Percentiles rank a stretch among this genome's conserved stretches.
Conservation (phyloP, 441 rosid genomes). For the Arabidopsis lyrata region DNA sequence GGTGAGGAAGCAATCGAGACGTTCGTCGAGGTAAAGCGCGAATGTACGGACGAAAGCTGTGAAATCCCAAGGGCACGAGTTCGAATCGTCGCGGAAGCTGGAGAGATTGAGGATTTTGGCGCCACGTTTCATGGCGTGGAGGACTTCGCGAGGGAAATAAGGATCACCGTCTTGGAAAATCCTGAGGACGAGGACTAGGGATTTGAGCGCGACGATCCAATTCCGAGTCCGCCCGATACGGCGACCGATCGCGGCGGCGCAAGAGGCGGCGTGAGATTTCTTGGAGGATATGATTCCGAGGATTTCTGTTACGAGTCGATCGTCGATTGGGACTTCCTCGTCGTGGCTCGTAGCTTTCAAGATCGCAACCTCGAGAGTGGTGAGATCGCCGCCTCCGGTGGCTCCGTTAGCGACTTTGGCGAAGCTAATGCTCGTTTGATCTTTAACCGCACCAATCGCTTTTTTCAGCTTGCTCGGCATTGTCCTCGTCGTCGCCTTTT, state of each 20-base stretch:
- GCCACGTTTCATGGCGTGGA: constrained; percentile 73
- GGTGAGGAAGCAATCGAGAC: constrained; percentile 71
- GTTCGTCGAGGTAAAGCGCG: constrained; percentile 77
- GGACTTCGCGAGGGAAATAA: constrained; percentile 74
- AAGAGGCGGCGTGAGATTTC: constrained; percentile 59
- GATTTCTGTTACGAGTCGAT: constrained; percentile 61
- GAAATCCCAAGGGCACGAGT: constrained; percentile 79
- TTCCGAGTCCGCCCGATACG: constrained; percentile 73
- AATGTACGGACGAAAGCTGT: constrained; percentile 68
- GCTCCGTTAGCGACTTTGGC: constrained; percentile 73
- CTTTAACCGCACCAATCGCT: constrained; percentile 89
- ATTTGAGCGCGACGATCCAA: constrained; percentile 88
- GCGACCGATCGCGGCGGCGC: constrained; percentile 65
- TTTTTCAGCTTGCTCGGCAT: constrained; percentile 93
- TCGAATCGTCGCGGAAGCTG: constrained; percentile 66
- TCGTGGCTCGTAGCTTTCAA: constrained; percentile 86
- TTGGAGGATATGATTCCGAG: constrained; percentile 61
- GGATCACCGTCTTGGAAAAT: constrained; percentile 87
- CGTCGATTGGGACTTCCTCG: constrained; percentile 65
- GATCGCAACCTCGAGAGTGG: constrained; percentile 68
- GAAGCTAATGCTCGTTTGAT: constrained; percentile 86
- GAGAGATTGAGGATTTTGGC: constrained; percentile 76
- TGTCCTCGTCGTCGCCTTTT: constrained; percentile 1
- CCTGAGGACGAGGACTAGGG: constrained; percentile 73
- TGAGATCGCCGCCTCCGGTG: constrained; percentile 50